Evolutionary conservation across 768 basidiomycete genomes (phyloP).

Genomic region (Boletus tylopilopsis): DNA sequence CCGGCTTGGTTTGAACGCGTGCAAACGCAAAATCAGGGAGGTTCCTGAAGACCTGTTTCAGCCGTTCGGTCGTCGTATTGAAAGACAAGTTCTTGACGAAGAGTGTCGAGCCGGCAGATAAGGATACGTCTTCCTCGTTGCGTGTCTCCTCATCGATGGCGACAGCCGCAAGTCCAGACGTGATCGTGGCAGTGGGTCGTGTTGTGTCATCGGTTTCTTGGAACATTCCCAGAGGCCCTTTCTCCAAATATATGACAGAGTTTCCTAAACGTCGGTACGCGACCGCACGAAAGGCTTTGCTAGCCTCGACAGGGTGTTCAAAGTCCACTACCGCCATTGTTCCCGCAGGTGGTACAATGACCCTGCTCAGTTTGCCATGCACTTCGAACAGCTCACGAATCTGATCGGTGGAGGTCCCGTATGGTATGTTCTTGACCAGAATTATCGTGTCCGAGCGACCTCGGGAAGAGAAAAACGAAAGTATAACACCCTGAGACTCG

Average conservation of each 20-base stretch:
- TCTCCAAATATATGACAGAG: conserved; percentile 89
- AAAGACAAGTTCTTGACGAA: conserved; percentile 97
- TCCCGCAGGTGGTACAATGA: conserved; percentile 87
- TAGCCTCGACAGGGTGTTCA: conserved; percentile 64
- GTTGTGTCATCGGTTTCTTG: conserved; percentile 34
- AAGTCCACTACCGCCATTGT: conserved; percentile 93
- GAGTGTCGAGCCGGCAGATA: conserved; percentile 74
- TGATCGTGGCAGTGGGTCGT: conserved; percentile 8
- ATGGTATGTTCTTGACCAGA: conserved; percentile 96
- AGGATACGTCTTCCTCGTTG: conserved; percentile 37
- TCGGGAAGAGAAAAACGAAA: conserved; percentile 52
- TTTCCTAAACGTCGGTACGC: conserved; percentile 88
- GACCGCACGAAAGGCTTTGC: conserved; percentile 73
- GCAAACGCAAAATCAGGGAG: conserved; percentile 84
- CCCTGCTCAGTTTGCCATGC: conserved; percentile 65
- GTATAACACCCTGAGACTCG: conserved; percentile 67
- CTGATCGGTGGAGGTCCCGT: conserved; percentile 71
- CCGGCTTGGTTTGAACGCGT: conserved; percentile 86
- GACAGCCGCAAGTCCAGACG: conserved; percentile 29
- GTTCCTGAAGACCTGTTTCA: conserved; percentile 65
- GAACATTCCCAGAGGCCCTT: conserved; percentile 86
- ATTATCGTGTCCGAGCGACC: conserved; percentile 75
- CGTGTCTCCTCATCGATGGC: conserved; percentile 41
- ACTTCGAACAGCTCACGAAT: conserved; percentile 77
- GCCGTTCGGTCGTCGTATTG: conserved; percentile 73